Conservation (phyloP, 495 filamentous ascomycete species). For the Thermochaetoides thermophila region DNA sequence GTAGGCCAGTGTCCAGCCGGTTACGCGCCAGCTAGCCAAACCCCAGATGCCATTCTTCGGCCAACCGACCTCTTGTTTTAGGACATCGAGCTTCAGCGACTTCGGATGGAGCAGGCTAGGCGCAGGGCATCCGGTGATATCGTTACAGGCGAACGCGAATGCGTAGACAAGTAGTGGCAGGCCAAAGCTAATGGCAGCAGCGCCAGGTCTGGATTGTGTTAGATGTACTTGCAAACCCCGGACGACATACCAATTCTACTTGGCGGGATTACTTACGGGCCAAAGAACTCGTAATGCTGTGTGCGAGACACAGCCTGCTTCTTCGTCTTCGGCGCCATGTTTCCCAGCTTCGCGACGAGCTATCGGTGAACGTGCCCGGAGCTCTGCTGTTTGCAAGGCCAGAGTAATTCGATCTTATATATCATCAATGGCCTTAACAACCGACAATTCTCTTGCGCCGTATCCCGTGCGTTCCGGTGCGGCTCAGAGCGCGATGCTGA, state of each 20-base stretch:
- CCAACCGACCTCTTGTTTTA: conserved; percentile 73
- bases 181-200: conserved; percentile 55
- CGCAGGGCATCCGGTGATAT: conserved; percentile 77
- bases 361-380: not conserved
- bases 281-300: conserved; percentile 64
- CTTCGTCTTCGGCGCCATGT: conserved; percentile 15
- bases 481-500: not conserved
- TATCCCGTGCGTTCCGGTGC: conserved; percentile 1
- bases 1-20: conserved; percentile 55
- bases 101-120: conserved; percentile 69
- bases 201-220: conserved; percentile 47
- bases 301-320: conserved; percentile 4
- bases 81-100: conserved; percentile 48
- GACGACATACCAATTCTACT: too few relatives aligned
- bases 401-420: too few relatives aligned
- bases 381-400: not conserved
- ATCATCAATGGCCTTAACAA: too few relatives aligned
- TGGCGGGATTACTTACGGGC: conserved; percentile 54
- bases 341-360: conserved; percentile 3
- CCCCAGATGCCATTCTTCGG: conserved; percentile 50
- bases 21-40: conserved; percentile 44
- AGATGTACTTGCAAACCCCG: too few relatives aligned
- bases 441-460: too few relatives aligned
- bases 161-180: conserved; percentile 62
- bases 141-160: conserved; percentile 79